Evolutionary conservation across 768 basidiomycete species (phyloP).

Genomic region (Sarcomyxa edulis): DNA sequence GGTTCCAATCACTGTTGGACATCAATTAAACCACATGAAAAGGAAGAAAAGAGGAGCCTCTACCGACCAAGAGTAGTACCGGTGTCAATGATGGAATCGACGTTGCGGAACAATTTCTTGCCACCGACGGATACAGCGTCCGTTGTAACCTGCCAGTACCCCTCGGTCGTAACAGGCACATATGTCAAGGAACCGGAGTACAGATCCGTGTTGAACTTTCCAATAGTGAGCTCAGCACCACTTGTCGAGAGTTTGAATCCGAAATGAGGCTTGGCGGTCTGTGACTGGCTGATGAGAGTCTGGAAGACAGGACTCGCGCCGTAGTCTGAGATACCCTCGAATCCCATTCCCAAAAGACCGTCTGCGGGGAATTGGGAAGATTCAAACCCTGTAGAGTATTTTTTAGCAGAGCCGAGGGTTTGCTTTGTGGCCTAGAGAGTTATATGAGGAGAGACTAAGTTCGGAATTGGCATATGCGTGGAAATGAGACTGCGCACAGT

Average conservation of each 20-base stretch:
- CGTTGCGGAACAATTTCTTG: constrained; percentile 5
- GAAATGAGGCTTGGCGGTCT: constrained; percentile 29
- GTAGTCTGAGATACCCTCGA: constrained; percentile 27
- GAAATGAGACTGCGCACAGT: constrained; percentile 19
- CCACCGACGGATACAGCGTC: constrained; percentile 12
- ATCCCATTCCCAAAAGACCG: constrained; percentile 24
- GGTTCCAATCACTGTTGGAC: constrained; percentile 28
- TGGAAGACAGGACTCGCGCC: constrained; percentile 31
- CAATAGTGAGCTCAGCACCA: constrained; percentile 44
- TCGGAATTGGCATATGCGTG: too few species aligned
- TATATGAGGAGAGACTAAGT: neutral
- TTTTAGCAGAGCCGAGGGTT: constrained; percentile 28
- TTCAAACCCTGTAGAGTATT: constrained; percentile 23
- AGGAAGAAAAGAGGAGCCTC: too few species aligned
- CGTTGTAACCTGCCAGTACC: constrained; percentile 21
- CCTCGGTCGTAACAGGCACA: constrained; percentile 6
- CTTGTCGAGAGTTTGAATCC: constrained; percentile 36
- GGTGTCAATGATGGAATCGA: constrained; percentile 26
- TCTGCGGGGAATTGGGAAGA: constrained; percentile 13
- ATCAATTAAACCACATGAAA: too few species aligned
- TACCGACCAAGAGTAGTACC: constrained; percentile 32
- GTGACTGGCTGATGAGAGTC: constrained; percentile 29
- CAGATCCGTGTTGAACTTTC: constrained; percentile 39
- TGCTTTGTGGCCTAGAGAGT: constrained; percentile 14
- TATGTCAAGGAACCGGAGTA: constrained; percentile 30